Conservation (phyloP, 768 basidiomycete genomes). For the Gymnopilus junonius region DNA sequence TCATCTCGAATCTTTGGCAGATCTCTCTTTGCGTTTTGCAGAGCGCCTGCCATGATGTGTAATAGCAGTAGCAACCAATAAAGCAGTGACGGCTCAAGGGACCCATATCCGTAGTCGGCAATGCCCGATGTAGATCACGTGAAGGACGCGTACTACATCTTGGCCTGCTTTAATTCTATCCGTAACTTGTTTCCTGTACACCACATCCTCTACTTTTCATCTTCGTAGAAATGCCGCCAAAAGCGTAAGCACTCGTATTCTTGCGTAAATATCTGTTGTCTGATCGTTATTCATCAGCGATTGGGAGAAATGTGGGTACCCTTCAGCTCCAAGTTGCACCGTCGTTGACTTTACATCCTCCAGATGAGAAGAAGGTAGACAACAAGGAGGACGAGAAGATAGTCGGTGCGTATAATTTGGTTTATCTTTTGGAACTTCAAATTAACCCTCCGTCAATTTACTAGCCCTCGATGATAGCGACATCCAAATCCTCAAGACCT, state of each 20-base stretch:
- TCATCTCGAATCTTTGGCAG: conserved; percentile 91
- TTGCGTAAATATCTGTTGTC: conserved; percentile 11
- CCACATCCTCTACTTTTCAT: conserved; percentile 25
- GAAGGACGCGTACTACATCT: conserved; percentile 31
- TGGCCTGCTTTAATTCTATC: conserved; percentile 13
- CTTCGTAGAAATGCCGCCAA: conserved; percentile 76
- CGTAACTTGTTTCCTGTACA: conserved; percentile 19
- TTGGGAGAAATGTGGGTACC: conserved; percentile 93
- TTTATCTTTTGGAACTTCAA: background rate
- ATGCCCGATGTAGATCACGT: conserved; percentile 27
- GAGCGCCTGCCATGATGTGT: conserved; percentile 83
- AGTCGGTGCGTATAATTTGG: conserved; percentile 54
- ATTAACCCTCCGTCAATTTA: conserved; percentile 13
- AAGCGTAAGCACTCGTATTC: conserved; percentile 71
- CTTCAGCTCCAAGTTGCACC: background rate
- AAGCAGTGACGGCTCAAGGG: conserved; percentile 6
- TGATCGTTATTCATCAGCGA: conserved; percentile 55
- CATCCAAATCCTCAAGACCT: conserved; percentile 98
- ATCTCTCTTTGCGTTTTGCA: conserved; percentile 87
- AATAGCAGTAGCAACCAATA: conserved; percentile 10
- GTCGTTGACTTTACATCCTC: conserved; percentile 7
- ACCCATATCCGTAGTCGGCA: conserved; percentile 24
- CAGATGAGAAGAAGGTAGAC: conserved; percentile 87
- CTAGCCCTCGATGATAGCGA: conserved; percentile 96
- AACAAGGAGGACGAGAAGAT: conserved; percentile 95